phyloP scores from a whole-genome alignment of 768 basidiomycete species.

The Lyophyllum decastes region DNA sequence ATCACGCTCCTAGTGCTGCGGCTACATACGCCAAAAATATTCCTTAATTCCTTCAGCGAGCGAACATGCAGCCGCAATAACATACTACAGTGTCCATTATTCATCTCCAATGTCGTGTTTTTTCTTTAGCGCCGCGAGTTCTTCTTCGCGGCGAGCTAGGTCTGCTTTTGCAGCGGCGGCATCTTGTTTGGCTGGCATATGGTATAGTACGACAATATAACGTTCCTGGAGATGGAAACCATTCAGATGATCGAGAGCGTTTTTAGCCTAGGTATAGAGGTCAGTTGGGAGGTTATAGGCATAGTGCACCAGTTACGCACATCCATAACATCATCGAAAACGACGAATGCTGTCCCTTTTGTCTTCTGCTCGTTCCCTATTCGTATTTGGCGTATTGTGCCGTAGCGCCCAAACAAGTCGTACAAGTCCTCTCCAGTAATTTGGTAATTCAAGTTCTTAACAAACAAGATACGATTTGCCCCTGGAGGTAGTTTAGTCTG shows the following conservation, averaged over 20 bases:
- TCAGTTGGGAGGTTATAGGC: constrained; percentile 8
- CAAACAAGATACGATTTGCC: constrained; percentile 89
- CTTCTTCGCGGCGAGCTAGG: constrained; percentile 87
- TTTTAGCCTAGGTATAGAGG: constrained; percentile 73
- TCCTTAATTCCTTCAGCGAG: constrained; percentile 3
- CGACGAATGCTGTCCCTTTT: constrained; percentile 95
- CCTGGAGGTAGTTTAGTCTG: constrained; percentile 90
- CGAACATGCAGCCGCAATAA: constrained; percentile 13
- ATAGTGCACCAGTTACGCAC: constrained; percentile 44
- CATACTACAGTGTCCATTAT: constrained; percentile 32
- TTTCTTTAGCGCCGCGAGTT: constrained; percentile 83
- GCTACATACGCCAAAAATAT: not conserved
- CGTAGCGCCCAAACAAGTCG: constrained; percentile 97
- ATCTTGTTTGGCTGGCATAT: constrained; percentile 97
- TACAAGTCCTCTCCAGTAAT: constrained; percentile 94
- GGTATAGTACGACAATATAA: constrained; percentile 97
- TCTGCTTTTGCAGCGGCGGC: constrained; percentile 93
- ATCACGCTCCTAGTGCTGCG: not conserved
- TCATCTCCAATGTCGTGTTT: constrained; percentile 84
- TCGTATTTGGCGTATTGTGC: constrained; percentile 92
- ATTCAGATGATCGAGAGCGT: constrained; percentile 94
- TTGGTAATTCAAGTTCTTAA: constrained; percentile 91
- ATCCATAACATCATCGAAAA: constrained; percentile 96
- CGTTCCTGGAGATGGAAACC: constrained; percentile 98
- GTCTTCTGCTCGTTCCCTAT: constrained; percentile 92